These are phyloP conservation scores for Xerocomellus amylosporus DNA, from an alignment of 768 basidiomycete genomes.

Conservation along the genomic window DNA sequence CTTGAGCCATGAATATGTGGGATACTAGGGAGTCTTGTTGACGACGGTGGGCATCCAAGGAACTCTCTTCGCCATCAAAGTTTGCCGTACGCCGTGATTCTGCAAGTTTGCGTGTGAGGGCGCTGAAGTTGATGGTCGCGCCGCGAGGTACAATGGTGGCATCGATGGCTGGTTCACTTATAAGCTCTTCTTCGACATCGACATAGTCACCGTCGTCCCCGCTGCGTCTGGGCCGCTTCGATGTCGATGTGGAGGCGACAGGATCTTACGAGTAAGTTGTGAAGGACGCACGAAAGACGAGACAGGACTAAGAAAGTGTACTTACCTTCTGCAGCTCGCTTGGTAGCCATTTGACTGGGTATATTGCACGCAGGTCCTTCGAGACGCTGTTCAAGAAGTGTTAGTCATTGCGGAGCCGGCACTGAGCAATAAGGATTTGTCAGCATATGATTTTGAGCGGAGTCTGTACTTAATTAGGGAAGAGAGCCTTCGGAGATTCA, in stretches of 20 bases:
- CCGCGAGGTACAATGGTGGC: constrained; percentile 56
- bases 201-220: constrained; percentile 57
- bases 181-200: constrained; percentile 56
- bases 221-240: constrained; percentile 43
- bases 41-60: constrained; percentile 62
- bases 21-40: constrained; percentile 77
- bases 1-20: constrained; percentile 79
- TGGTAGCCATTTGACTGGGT: constrained; percentile 33
- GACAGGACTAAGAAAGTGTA: not conserved
- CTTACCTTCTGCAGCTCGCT: constrained; percentile 42
- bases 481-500: constrained; percentile 33
- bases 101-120: constrained; percentile 75
- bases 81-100: constrained; percentile 49
- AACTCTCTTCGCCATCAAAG: constrained; percentile 43
- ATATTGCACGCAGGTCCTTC: not conserved
- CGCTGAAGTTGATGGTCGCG: constrained; percentile 86
- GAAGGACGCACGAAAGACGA: not conserved
- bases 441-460: constrained; percentile 34
- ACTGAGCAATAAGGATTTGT: constrained; percentile 15
- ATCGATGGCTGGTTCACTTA: constrained; percentile 31
- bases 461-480: constrained; percentile 27
- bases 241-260: constrained; percentile 25
- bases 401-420: constrained; percentile 4
- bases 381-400: not conserved
- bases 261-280: constrained; percentile 16